Conservation (phyloP, 495 filamentous ascomycete species). For the Tirmania nivea region DNA sequence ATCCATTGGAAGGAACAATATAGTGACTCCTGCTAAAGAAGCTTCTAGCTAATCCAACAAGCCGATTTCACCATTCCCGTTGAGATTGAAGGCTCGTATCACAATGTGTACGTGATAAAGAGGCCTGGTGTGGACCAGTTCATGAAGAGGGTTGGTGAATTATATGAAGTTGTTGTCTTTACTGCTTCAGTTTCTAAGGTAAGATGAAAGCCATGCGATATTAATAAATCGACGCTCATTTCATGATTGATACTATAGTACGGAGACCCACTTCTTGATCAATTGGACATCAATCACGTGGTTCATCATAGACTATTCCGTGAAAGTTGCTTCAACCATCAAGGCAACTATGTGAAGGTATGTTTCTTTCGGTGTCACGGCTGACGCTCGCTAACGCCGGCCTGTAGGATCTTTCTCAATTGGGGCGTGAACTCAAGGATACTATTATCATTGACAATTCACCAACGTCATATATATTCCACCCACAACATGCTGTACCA, state of each 20-base stretch:
- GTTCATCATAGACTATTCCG: slow-evolving; percentile 93
- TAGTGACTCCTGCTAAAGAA: slow-evolving; percentile 14
- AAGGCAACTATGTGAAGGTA: slow-evolving; percentile 88
- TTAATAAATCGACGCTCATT: neutral
- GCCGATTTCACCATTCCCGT: slow-evolving; percentile 98
- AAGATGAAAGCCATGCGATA: neutral
- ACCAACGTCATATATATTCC: slow-evolving; percentile 97
- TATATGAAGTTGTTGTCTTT: slow-evolving; percentile 97
- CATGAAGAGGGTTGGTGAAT: slow-evolving; percentile 93
- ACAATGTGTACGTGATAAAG: slow-evolving; percentile 99
- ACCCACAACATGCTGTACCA: slow-evolving; percentile 94
- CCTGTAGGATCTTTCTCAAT: slow-evolving; percentile 62
- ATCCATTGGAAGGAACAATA: neutral
- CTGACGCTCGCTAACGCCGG: slow-evolving; percentile 15
- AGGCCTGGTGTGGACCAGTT: slow-evolving; percentile 92
- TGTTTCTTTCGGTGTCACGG: slow-evolving; percentile 21
- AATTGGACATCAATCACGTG: slow-evolving; percentile 90
- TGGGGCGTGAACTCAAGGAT: slow-evolving; percentile 85
- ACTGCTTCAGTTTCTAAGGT: slow-evolving; percentile 98
- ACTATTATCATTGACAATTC: slow-evolving; percentile 99
- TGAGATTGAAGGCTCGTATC: slow-evolving; percentile 95
- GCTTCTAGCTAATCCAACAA: slow-evolving; percentile 68
- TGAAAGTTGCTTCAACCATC: slow-evolving; percentile 97
- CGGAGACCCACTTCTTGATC: slow-evolving; percentile 86
- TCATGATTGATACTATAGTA: slow-evolving; percentile 35